Conservation (phyloP, 805 yeast species). For the Starmerella asiatica region DNA sequence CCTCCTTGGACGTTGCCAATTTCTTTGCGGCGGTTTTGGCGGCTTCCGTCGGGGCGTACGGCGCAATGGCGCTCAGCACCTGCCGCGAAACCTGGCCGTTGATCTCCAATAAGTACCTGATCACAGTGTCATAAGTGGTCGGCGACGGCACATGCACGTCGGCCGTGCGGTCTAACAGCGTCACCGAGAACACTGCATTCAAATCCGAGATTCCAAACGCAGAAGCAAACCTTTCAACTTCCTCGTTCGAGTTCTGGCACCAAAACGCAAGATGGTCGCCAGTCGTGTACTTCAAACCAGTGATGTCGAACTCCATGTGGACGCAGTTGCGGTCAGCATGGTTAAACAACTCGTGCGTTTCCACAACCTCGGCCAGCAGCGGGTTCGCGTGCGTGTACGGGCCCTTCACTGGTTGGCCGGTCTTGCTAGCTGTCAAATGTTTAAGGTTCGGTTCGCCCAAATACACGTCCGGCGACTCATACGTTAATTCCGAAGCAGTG, state of each 20-base stretch:
- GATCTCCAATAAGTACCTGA: slow-evolving; percentile 79
- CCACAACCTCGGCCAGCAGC: slow-evolving; percentile 52
- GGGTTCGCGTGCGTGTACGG: slow-evolving; percentile 80
- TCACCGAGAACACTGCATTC: slow-evolving; percentile 49
- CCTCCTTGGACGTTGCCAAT: slow-evolving; percentile 54
- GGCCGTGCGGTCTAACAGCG: slow-evolving; percentile 45
- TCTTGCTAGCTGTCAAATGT: slow-evolving; percentile 36
- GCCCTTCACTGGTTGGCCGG: slow-evolving; percentile 24
- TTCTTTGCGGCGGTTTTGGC: slow-evolving; percentile 36
- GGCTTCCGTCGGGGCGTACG: slow-evolving; percentile 63
- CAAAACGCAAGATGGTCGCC: slow-evolving; percentile 94
- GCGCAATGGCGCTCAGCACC: slow-evolving; percentile 53
- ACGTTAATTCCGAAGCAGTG: slow-evolving; percentile 21
- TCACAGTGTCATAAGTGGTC: slow-evolving; percentile 74
- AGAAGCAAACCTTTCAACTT: slow-evolving; percentile 49
- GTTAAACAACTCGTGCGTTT: slow-evolving; percentile 57
- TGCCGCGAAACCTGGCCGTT: slow-evolving; percentile 91
- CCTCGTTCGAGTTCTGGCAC: slow-evolving; percentile 78
- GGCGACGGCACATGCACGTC: slow-evolving; percentile 38
- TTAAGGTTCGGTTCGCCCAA: slow-evolving; percentile 71
- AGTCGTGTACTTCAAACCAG: slow-evolving; percentile 68
- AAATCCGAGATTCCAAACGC: slow-evolving; percentile 48
- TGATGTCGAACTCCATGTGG: slow-evolving; percentile 77
- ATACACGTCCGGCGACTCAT: slow-evolving; percentile 37
- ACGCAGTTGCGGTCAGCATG: slow-evolving; percentile 55